A percentile compares a stretch with the other conserved stretches of the same genome.
Evolutionary conservation across 257 asterid genomes (phyloP).

Genomic region (Agastache rugosa): DNA sequence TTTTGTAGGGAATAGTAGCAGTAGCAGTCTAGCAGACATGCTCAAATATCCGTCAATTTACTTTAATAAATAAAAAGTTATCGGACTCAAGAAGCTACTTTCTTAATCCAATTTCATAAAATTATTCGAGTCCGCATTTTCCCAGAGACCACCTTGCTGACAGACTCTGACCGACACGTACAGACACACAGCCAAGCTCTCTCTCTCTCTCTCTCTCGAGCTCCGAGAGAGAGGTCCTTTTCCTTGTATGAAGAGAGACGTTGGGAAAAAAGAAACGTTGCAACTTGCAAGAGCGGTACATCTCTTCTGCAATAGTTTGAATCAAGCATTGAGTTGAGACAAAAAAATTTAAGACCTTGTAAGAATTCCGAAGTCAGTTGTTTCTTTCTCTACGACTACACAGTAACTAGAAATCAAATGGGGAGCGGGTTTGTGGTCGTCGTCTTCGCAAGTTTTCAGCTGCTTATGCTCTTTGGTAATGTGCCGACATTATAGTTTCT

Average conservation of each 20-base stretch:
- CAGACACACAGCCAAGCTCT: constrained; percentile 7
- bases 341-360: not conserved
- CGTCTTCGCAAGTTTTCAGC: constrained; percentile 46
- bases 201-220: constrained; percentile 24
- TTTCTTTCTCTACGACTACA: not conserved
- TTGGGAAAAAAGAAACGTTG: constrained; percentile 33
- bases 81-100: constrained; percentile 57
- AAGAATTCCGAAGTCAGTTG: not conserved
- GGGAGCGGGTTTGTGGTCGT: constrained; percentile 45
- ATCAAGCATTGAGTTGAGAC: not conserved
- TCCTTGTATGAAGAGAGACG: constrained; percentile 29
- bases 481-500: constrained; percentile 20
- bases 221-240: constrained; percentile 36
- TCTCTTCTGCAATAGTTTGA: not conserved
- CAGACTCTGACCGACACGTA: constrained; percentile 48
- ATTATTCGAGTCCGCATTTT: constrained; percentile 56
- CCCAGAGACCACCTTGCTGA: constrained; percentile 52
- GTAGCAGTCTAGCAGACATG: constrained; percentile 41
- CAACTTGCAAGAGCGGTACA: not conserved
- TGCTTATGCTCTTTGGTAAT: constrained; percentile 64
- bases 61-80: not conserved
- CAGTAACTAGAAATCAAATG: constrained; percentile 40
- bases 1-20: constrained; percentile 37
- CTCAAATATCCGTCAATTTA: constrained; percentile 36
- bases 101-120: constrained; percentile 49